A percentile compares a stretch with the other conserved stretches of the same genome.
phyloP scores from a whole-genome alignment of 805 yeast genomes.

The Kluyveromyces dobzhanskii region DNA sequence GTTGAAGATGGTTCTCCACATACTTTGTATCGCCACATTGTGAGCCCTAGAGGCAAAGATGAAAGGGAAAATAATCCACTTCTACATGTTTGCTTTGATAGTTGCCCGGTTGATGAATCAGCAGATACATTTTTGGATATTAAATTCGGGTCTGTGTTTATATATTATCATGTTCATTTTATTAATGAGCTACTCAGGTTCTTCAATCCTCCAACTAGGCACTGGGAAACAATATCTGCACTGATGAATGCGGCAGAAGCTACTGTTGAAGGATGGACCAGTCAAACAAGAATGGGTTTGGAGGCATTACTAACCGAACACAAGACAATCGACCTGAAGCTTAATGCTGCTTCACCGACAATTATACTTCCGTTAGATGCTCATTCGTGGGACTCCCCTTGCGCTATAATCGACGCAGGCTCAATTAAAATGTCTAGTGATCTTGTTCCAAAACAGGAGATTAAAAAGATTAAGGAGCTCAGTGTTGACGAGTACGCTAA shows the following conservation, averaged over 20 bases:
- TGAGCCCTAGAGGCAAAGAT: slow-evolving; percentile 42
- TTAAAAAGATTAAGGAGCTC: slow-evolving; percentile 62
- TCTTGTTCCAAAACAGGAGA: slow-evolving; percentile 58
- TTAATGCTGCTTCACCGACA: slow-evolving; percentile 91
- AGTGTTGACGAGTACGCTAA: slow-evolving; percentile 64
- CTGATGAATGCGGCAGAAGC: slow-evolving; percentile 92
- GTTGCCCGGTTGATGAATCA: slow-evolving; percentile 72
- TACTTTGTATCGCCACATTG: slow-evolving; percentile 78
- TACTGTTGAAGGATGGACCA: slow-evolving; percentile 82
- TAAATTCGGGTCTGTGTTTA: slow-evolving; percentile 76
- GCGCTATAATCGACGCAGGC: slow-evolving; percentile 91
- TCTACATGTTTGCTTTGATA: slow-evolving; percentile 74
- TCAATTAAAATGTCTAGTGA: slow-evolving; percentile 81
- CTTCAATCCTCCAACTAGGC: slow-evolving; percentile 80
- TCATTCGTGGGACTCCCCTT: slow-evolving; percentile 71
- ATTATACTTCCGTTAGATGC: slow-evolving; percentile 82
- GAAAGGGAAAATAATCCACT: slow-evolving; percentile 50
- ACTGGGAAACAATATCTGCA: slow-evolving; percentile 81
- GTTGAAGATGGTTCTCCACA: slow-evolving; percentile 81
- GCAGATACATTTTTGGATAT: slow-evolving; percentile 76
- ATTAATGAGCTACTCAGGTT: slow-evolving; percentile 67
- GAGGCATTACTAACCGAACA: slow-evolving; percentile 94
- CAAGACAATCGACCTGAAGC: slow-evolving; percentile 73
- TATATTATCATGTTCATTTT: slow-evolving; percentile 80
- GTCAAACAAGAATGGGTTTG: slow-evolving; percentile 84